Conservation (phyloP, 164 flowering plant genomes). For the Berberis thunbergii region DNA sequence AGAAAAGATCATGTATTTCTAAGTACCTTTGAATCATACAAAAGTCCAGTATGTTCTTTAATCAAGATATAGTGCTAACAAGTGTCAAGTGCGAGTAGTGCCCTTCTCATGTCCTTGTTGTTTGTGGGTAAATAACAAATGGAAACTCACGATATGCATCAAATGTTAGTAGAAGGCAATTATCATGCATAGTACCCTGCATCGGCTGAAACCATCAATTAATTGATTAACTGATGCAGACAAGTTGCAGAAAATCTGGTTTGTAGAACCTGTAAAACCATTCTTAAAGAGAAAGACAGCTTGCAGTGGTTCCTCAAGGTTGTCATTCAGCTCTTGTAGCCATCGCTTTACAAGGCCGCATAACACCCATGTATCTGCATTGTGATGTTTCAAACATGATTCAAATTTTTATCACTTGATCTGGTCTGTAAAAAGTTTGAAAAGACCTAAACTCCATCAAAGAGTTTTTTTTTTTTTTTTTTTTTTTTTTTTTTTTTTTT, state of each 20-base stretch:
- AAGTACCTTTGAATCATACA: too few species aligned
- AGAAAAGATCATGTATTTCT: too few species aligned
- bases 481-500: too few species aligned
- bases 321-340: slow-evolving; percentile 65
- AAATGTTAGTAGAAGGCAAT: not conserved
- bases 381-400: not conserved
- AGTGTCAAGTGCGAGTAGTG: too few species aligned
- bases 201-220: slow-evolving; percentile 47
- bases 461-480: too few species aligned
- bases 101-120: too few species aligned
- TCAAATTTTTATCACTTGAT: not conserved
- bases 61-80: too few species aligned
- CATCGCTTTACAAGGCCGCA: slow-evolving; percentile 56
- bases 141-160: too few species aligned
- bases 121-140: too few species aligned
- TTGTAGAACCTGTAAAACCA: slow-evolving; percentile 35
- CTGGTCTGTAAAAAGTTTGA: too few species aligned
- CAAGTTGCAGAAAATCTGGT: slow-evolving; percentile 60
- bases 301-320: slow-evolving; percentile 43
- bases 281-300: slow-evolving; percentile 57
- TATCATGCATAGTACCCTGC: slow-evolving; percentile 39
- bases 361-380: slow-evolving; percentile 49
- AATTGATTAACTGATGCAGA: slow-evolving; percentile 33
- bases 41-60: too few species aligned
- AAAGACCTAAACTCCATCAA: too few species aligned